Evolutionary conservation across 192 early-diverging fungal species (phyloP).

Genomic region (Geranomyces michiganensis): DNA sequence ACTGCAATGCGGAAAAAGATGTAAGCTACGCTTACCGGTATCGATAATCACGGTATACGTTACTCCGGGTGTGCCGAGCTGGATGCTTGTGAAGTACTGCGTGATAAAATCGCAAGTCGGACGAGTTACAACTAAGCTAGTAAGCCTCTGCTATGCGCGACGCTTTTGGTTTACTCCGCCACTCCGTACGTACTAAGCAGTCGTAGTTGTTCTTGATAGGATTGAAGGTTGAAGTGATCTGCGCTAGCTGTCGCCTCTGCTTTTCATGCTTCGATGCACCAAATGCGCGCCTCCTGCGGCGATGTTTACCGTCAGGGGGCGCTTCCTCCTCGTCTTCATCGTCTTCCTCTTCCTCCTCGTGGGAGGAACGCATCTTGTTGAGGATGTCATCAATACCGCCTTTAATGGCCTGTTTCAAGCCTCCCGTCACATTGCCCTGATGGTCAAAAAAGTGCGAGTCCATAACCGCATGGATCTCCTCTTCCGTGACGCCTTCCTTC

Average conservation of each 20-base stretch:
- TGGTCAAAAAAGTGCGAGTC: not conserved
- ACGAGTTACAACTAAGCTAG: no score
- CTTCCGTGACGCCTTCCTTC: constrained; percentile 13
- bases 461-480: constrained; percentile 10
- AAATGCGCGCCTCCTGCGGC: not conserved
- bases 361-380: not conserved
- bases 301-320: not conserved
- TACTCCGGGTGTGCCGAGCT: constrained; percentile 18
- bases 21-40: constrained; percentile 6
- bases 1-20: not conserved
- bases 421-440: not conserved
- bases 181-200: not conserved
- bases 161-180: no score
- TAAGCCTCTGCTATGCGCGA: no score
- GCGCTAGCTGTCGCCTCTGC: not conserved
- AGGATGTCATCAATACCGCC: constrained; percentile 15
- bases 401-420: constrained; percentile 1
- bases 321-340: constrained; percentile 19
- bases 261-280: constrained; percentile 1
- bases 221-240: not conserved
- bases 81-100: constrained; percentile 28
- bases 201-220: constrained; percentile 8
- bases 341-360: constrained; percentile 19
- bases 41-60: constrained; percentile 29
- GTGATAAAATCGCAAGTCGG: no score